Conservation (phyloP, 2,329 filamentous ascomycete genomes). For the Fusarium miscanthi region DNA sequence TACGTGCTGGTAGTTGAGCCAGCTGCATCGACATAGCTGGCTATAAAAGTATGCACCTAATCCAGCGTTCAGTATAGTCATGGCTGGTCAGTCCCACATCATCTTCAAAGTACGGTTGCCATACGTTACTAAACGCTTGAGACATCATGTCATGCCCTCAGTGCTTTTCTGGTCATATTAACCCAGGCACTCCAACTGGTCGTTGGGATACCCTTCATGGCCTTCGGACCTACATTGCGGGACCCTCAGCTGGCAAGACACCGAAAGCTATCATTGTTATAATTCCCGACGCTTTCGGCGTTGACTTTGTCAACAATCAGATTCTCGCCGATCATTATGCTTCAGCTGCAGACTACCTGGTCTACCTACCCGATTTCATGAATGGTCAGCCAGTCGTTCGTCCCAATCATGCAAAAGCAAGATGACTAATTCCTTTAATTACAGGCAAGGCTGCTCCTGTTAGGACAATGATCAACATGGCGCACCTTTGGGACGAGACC, state of each 20-base stretch:
- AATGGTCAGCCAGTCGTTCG: slow-evolving; percentile 39
- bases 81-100: rapidly evolving
- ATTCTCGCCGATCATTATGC: slow-evolving; percentile 66
- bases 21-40: background rate
- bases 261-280: slow-evolving; percentile 63
- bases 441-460: background rate
- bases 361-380: slow-evolving; percentile 69
- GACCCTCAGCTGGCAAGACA: slow-evolving; percentile 44
- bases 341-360: slow-evolving; percentile 59
- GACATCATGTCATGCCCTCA: slow-evolving; percentile 51
- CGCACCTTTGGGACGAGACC: background rate
- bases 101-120: background rate
- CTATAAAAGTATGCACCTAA: too few species aligned
- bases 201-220: slow-evolving; percentile 59
- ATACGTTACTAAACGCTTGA: too few species aligned
- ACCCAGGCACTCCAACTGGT: slow-evolving; percentile 58
- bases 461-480: background rate
- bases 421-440: background rate
- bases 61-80: too few species aligned
- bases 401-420: background rate
- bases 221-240: slow-evolving; percentile 60
- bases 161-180: slow-evolving; percentile 61
- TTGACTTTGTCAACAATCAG: slow-evolving; percentile 63
- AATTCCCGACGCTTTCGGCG: slow-evolving; percentile 67
- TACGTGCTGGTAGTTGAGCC: background rate